These are phyloP conservation scores for Glycine soja DNA, from an alignment of 306 rosid species.

Conservation along the genomic window DNA sequence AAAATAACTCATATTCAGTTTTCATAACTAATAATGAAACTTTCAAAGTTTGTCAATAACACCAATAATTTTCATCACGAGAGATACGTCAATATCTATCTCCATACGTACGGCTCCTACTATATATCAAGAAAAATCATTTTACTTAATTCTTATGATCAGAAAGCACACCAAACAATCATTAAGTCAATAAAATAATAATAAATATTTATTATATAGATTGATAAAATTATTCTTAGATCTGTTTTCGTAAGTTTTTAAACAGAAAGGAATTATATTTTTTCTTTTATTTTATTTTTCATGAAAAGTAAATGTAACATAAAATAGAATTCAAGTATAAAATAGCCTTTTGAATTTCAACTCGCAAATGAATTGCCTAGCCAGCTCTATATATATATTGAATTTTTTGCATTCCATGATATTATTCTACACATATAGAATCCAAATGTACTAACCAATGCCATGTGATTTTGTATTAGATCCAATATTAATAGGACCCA, in stretches of 20 bases:
- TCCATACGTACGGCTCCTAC: not conserved
- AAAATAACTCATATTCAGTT: not conserved
- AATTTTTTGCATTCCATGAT: slow-evolving; percentile 4
- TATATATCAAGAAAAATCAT: not conserved
- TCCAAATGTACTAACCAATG: slow-evolving; percentile 14
- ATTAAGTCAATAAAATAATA: not conserved
- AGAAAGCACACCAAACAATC: not conserved
- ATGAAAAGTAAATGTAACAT: no score
- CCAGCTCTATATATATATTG: not conserved
- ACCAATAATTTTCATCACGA: not conserved
- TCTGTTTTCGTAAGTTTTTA: not conserved
- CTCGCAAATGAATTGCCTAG: not conserved
- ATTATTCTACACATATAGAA: not conserved
- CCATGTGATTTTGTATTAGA: slow-evolving; percentile 34
- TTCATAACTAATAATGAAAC: not conserved
- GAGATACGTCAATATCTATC: not conserved
- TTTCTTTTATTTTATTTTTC: no score
- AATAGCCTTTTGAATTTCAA: not conserved
- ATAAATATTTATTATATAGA: not conserved
- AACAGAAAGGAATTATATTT: no score
- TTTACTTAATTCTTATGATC: not conserved
- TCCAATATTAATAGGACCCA: slow-evolving; percentile 25
- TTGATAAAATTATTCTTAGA: not conserved
- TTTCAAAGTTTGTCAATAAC: not conserved
- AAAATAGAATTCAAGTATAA: not conserved